Evolutionary conservation across 352 stramenopile genomes (phyloP).

Genomic region (Phytopythium helicoides): DNA sequence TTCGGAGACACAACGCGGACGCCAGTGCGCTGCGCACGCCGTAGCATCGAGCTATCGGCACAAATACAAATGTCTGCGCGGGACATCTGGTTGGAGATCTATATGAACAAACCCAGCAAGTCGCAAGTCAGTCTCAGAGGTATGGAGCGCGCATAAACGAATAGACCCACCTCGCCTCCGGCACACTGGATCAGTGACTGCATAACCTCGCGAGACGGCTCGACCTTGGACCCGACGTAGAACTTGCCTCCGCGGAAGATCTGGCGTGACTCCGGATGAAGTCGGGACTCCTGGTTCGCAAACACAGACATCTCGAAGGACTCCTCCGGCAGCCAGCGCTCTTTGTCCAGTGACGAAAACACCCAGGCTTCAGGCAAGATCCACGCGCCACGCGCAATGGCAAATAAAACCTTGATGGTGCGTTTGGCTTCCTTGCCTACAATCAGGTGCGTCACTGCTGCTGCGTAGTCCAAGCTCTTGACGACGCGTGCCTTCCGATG

Average conservation of each 20-base stretch:
- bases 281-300: conserved; percentile 39
- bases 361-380: conserved; percentile 81
- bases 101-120: conserved; percentile 6
- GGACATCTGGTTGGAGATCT: conserved; percentile 79
- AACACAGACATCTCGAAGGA: conserved; percentile 62
- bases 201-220: conserved; percentile 67
- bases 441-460: conserved; percentile 74
- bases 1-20: conserved; percentile 66
- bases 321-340: conserved; percentile 68
- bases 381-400: conserved; percentile 74
- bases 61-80: conserved; percentile 65
- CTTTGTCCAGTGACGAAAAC: conserved; percentile 71
- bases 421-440: conserved; percentile 63
- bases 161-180: conserved; percentile 57
- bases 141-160: background rate
- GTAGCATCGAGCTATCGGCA: conserved; percentile 55
- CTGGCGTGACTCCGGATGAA: conserved; percentile 43
- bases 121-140: background rate
- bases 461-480: conserved; percentile 71
- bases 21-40: conserved; percentile 48
- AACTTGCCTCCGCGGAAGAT: conserved; percentile 68
- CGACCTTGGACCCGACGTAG: conserved; percentile 69
- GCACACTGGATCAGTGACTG: conserved; percentile 71
- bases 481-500: conserved; percentile 73
- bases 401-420: conserved; percentile 86